Base-by-base conservation (phyloP, 2,329 filamentous ascomycete genomes). In the Aspergillus quadrilineatus region DNA sequence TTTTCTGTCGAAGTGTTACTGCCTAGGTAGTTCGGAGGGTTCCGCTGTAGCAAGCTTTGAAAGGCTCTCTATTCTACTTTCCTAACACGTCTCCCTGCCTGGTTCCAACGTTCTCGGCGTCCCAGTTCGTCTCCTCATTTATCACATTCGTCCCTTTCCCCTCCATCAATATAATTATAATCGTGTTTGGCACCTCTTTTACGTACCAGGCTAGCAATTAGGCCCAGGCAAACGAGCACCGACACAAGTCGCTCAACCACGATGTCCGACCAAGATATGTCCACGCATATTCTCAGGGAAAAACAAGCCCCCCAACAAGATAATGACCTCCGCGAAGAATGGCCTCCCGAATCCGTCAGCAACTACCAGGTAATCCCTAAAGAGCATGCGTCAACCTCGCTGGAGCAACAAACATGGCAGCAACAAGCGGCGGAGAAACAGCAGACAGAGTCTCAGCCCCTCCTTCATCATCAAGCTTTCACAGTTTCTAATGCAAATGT, bases 241-340 rank as follows among this genome's bases (percentile, higher is more conserved):
- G 43, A 17, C 15, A 53, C 12, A 22, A 22, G 22, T 41, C 39
- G 2, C n/a, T 22, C 15, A 7, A 6, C 44, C 44, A 44, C 39
- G 30, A 59, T 55, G 54, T 42, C 50, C 29, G 22, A 12, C 29
- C 15, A 29, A 51, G 10, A 26, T 22, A 37, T 42, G 12, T 53
- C 55, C 34, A 57, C 54, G 26, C 52, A 57, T 12, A 56, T 55
- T 43, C 50, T 58, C n/a, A 22, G 39, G 6, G 62, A 60, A 15
- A 59, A 58, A 36, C 46, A 48, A 14, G 41, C 59, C 12, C 59
- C 59, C 4, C 48, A 55, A n/a, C 14, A 41, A 44, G 57, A 65
- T 32, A 52, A 57, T 29, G 41, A 30, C 34, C 15, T 59, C 8
- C 26, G 57, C 6, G 49, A 62, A 50, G 61, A 62, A 59, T 60